phyloP scores from a whole-genome alignment of 1,284 basidiomycete genomes.

The Xerocomus minutiporus region DNA sequence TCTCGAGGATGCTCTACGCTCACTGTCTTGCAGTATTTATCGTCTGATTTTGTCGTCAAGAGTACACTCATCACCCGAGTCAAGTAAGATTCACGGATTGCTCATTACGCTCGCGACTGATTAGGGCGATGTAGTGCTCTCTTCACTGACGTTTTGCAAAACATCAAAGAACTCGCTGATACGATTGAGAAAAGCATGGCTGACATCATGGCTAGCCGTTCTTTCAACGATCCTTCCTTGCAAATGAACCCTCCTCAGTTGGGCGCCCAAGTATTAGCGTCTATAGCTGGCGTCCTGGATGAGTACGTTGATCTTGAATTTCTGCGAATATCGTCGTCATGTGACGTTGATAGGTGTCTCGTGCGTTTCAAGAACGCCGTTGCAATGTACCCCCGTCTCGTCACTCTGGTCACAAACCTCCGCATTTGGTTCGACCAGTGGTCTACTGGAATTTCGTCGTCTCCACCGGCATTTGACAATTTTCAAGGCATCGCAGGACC shows the following conservation, averaged over 20 bases:
- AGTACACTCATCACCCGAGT: conserved; percentile 51
- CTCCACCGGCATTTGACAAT: conserved; percentile 37
- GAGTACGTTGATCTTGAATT: conserved; percentile 41
- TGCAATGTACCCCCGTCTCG: conserved; percentile 44
- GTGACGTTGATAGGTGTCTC: conserved; percentile 41
- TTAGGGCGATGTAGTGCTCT: conserved; percentile 40
- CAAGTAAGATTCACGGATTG: conserved; percentile 42
- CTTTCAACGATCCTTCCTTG: conserved; percentile 40
- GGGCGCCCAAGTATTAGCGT: conserved; percentile 44
- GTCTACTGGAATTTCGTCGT: conserved; percentile 36
- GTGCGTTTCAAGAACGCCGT: conserved; percentile 57
- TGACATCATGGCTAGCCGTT: conserved; percentile 34
- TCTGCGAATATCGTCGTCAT: not conserved
- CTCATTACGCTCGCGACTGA: conserved; percentile 1
- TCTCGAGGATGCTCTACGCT: not conserved
- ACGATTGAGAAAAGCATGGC: conserved; percentile 44
- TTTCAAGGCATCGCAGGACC: conserved; percentile 22
- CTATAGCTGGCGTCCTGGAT: conserved; percentile 45
- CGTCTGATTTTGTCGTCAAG: conserved; percentile 60
- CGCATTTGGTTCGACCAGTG: conserved; percentile 45
- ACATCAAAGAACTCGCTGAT: conserved; percentile 43
- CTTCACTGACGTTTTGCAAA: conserved; percentile 50
- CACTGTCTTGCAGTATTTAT: conserved; percentile 45
- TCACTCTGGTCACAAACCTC: conserved; percentile 40
- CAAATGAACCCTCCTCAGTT: conserved; percentile 18